A percentile compares a stretch with the other conserved stretches of the same genome.
Evolutionary conservation across 768 basidiomycete genomes (phyloP).

Genomic region (Tulasnella sp.): DNA sequence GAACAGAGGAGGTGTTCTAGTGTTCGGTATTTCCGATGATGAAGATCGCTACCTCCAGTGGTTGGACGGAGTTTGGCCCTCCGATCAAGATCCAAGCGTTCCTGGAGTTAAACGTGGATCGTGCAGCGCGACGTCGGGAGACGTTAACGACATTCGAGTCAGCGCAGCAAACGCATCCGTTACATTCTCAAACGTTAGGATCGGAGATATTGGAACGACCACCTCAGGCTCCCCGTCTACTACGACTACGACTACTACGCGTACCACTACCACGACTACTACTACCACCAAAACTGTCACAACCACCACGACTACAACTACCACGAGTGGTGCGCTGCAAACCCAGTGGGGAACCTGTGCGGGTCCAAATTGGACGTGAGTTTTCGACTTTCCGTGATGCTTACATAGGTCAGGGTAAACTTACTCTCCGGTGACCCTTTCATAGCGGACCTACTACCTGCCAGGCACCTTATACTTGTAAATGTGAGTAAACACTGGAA

Average conservation of each 20-base stretch:
- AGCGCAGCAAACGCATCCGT: background rate
- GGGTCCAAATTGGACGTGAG: background rate
- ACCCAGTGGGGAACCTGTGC: background rate
- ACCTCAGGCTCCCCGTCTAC: background rate
- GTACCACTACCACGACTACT: background rate
- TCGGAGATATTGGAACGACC: background rate
- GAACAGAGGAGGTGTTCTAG: background rate
- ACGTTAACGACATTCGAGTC: background rate
- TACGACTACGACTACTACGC: too few species aligned
- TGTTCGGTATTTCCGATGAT: background rate
- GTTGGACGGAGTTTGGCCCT: background rate
- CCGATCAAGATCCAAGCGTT: background rate
- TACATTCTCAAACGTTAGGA: background rate
- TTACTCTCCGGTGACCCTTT: background rate
- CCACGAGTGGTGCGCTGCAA: background rate
- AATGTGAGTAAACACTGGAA: background rate
- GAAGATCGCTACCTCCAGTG: background rate
- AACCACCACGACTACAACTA: background rate
- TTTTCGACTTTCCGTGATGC: background rate
- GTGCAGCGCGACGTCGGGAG: background rate
- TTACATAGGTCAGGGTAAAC: background rate
- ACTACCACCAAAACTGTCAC: background rate
- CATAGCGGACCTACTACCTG: background rate
- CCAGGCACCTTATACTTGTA: background rate
- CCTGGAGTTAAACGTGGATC: background rate